phyloP scores from a whole-genome alignment of 306 rosid genomes.

The Corylus americana region DNA sequence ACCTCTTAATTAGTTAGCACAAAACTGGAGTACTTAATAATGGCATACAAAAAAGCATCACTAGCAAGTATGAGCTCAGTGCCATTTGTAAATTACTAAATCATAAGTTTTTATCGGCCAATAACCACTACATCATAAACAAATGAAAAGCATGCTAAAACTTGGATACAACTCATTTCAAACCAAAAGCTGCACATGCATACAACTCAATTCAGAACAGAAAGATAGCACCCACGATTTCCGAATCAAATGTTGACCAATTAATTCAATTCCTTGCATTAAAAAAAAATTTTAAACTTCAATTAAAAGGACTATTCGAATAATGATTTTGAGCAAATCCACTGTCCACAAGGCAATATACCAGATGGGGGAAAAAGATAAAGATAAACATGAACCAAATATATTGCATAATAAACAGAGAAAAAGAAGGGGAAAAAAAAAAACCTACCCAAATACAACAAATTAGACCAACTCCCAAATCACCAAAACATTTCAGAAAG shows the following conservation, averaged over 20 bases:
- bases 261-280: background rate
- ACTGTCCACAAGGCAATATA: background rate
- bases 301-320: background rate
- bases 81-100: background rate
- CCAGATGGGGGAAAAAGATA: background rate
- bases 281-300: background rate
- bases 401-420: background rate
- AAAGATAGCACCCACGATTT: background rate
- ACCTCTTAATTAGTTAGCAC: background rate
- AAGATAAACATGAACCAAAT: background rate
- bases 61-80: background rate
- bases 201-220: background rate
- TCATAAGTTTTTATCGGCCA: background rate
- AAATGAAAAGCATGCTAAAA: background rate
- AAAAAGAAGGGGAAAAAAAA: background rate
- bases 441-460: background rate
- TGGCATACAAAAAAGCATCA: background rate
- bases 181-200: background rate
- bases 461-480: conserved; percentile 24
- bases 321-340: background rate
- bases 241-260: background rate
- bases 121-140: background rate
- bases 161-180: background rate
- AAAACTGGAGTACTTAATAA: background rate
- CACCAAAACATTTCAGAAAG: conserved; percentile 2